Conservation (phyloP, 2,329 filamentous ascomycete genomes). For the Ophiocordyceps camponoti-leonardi region DNA sequence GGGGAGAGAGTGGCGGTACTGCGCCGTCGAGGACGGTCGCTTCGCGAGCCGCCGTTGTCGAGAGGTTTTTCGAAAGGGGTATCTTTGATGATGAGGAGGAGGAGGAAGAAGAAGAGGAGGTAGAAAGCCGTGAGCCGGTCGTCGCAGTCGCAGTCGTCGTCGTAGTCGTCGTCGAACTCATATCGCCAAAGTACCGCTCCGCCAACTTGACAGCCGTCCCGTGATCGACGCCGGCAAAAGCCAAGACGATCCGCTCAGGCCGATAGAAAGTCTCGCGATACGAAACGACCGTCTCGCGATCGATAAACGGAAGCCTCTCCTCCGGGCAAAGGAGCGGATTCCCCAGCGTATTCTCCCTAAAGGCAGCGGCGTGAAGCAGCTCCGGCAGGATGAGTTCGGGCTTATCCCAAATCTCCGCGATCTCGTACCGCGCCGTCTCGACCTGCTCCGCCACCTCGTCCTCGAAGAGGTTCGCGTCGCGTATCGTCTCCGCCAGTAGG, state of each 20-base stretch:
- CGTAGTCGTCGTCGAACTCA: slow-evolving; percentile 35
- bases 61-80: slow-evolving; percentile 80
- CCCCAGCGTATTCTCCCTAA: slow-evolving; percentile 88
- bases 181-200: slow-evolving; percentile 80
- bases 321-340: slow-evolving; percentile 84
- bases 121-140: neutral
- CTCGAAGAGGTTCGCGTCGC: slow-evolving; percentile 68
- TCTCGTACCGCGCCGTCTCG: slow-evolving; percentile 85
- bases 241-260: slow-evolving; percentile 83
- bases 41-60: slow-evolving; percentile 50
- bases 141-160: slow-evolving; percentile 3
- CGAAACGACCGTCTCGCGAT: slow-evolving; percentile 52
- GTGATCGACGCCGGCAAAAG: slow-evolving; percentile 85
- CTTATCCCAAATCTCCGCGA: slow-evolving; percentile 94
- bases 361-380: slow-evolving; percentile 86
- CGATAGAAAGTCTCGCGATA: slow-evolving; percentile 75
- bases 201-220: slow-evolving; percentile 60
- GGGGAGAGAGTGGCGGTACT: slow-evolving; percentile 15
- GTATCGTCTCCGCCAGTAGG: slow-evolving; percentile 84
- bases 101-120: too few relatives aligned
- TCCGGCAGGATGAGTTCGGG: slow-evolving; percentile 92
- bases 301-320: slow-evolving; percentile 62
- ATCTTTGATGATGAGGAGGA: slow-evolving; percentile 46
- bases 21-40: slow-evolving; percentile 33
- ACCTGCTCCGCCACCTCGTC: slow-evolving; percentile 77